Evolutionary conservation across 441 rosid genomes (phyloP), one percentile per base, ranked within the genome.

Genomic region (Cnidoscolus chayamansa): DNA sequence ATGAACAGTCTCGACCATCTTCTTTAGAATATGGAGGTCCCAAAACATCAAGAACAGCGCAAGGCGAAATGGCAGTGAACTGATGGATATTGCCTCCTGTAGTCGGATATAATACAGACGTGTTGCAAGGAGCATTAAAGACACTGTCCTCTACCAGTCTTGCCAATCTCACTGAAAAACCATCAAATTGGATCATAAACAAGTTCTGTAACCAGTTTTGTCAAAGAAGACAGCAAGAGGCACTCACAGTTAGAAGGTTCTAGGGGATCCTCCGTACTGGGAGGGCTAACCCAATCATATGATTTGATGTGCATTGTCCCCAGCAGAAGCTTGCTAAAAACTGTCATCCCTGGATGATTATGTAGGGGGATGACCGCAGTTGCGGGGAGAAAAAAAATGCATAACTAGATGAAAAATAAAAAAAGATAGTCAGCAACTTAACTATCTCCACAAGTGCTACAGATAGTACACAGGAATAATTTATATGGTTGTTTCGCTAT

Each of bases 251-350:
- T 69, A 15, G 79, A 53, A 12, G 72, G 70, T 54, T 50, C 16
- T 7, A 8, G 31, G 5, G 72, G 35, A 3, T 68, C 72, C 5
- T 79, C 53, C 0, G 74, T 62, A 54, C 35, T 17, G 60, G 47
- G 57, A 58, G 82, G 78, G 60, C 70, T 74, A 10, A 82, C 83
- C 86, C 76, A 83, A 63, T 88, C 92, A 20, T 83, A 88, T 0
- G 92, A 86, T 76, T 85, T 88, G 30, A 86, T 83, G 72, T 88
- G 92, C 88, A 88, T 83, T n/a, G 80, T 73, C n/a, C 92, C 92
- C 0, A 83, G 48, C 0, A 88, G 72, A 65, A 88, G 88, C 72
- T 88, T 88, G 85, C 78, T 84, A 60, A 88, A 86, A 11, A 86
- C 92, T 0, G 92, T 88, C 92, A 88, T 88, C 45, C 56, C 90